Base-by-base conservation (phyloP, 192 early-diverging fungal species). In the Backusella mclennaniae region DNA sequence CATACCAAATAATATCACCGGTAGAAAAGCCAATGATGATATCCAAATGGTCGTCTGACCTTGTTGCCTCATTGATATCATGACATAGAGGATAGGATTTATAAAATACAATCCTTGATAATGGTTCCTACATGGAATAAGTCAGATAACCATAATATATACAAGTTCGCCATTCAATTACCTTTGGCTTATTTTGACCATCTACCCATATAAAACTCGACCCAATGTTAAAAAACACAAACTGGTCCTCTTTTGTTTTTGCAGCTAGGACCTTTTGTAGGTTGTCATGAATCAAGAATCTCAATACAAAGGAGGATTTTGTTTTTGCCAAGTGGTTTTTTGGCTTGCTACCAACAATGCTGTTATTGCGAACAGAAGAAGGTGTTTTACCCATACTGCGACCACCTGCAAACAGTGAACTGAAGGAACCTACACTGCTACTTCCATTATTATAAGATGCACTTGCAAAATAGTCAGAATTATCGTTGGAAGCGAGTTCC, bases 1-100 rank as follows among this genome's bases (percentile, higher is more conserved):
- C 96, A 72, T 93, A 97, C 89, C 92, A 93, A 44, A 98, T 84
- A 36, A 93, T 83, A 75, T 96, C 92, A 29, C 95, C 95, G 7
- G 91, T 89, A 6, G 88, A 89, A 77, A 90, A 93, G 11, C 95
- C 96, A 82, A 97, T 91, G n/a, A 97, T 88, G 8, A 96, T 85
- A 78, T 97, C 95, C 71, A 98, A 77, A 71, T 90, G 93, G 39
- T 93, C 87, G 33, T 59, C 73, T 35, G 81, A 85, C 49, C 92
- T 80, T 7, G 92, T 95, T 17, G 91, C 74, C 35, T 87, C 73
- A 80, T 96, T 97, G 39, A 97, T 88, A 84, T 95, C 96, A 79
- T 96, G 93, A 76, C 94, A 96, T 6, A 93, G 90, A 1, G 96
- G 92, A 69, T 90, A 90, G 29, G 91, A 91, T 38, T 94, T 90